phyloP scores from a whole-genome alignment of 139 green algal species.

The Protoeuglena noctilucae region DNA sequence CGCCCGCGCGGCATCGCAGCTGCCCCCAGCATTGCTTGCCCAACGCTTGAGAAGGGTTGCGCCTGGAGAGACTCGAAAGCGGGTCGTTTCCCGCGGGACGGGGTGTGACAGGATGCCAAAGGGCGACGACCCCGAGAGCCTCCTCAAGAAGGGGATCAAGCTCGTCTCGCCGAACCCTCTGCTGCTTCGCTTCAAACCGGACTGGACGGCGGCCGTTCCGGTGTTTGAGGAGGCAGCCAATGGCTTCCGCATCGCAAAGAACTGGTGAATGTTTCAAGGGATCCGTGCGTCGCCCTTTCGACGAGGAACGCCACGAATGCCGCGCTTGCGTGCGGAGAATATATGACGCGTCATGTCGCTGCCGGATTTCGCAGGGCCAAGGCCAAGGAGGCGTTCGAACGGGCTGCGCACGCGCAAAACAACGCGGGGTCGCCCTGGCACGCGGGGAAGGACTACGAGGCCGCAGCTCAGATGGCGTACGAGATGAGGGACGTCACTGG shows the following conservation, averaged over 20 bases:
- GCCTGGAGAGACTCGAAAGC: no score
- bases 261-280: background rate
- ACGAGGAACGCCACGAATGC: no score
- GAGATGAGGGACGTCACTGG: background rate
- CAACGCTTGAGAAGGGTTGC: no score
- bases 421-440: constrained; percentile 48
- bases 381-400: constrained; percentile 40
- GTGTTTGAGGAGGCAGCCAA: background rate
- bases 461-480: background rate
- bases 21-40: no score
- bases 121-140: constrained; percentile 26
- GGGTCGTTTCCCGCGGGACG: no score
- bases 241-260: background rate
- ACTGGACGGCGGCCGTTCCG: constrained; percentile 41
- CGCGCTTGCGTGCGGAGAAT: background rate
- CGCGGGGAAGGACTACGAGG: constrained; percentile 47
- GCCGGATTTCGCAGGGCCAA: constrained; percentile 11
- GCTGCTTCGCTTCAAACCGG: constrained; percentile 39
- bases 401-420: constrained; percentile 43
- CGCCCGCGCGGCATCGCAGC: no score
- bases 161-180: constrained; percentile 34
- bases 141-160: constrained; percentile 45
- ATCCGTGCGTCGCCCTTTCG: background rate
- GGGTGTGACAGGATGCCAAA: no score
- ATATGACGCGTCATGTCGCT: background rate